These are phyloP conservation scores for Kwoniella sp. DNA, from an alignment of 768 basidiomycete species.

Conservation along the genomic window DNA sequence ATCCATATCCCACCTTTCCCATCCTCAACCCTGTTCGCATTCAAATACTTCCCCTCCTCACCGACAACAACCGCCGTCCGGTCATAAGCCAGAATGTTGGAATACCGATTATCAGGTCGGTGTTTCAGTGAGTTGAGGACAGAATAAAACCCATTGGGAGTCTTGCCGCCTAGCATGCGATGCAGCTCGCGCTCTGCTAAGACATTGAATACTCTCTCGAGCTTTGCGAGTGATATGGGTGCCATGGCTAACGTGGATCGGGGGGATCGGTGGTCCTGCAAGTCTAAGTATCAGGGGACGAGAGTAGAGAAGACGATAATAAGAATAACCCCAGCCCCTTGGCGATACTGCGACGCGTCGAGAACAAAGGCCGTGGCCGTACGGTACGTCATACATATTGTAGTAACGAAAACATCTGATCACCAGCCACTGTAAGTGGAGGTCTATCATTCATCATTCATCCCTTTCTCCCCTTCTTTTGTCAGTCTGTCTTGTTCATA, in stretches of 20 bases:
- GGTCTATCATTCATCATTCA: neutral
- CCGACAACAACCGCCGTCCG: slow-evolving; percentile 45
- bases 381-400: no score
- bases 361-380: no score
- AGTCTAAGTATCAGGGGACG: no score
- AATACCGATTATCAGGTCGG: slow-evolving; percentile 44
- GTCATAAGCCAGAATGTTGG: slow-evolving; percentile 52
- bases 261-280: no score
- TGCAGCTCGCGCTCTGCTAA: slow-evolving; percentile 15
- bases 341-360: no score
- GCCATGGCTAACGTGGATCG: slow-evolving; percentile 26
- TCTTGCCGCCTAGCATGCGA: slow-evolving; percentile 5
- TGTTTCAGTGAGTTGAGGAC: slow-evolving; percentile 33
- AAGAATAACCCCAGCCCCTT: slow-evolving; percentile 7
- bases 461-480: no score
- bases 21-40: slow-evolving; percentile 54
- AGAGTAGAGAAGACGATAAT: slow-evolving; percentile 34
- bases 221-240: slow-evolving; percentile 36
- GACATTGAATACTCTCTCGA: slow-evolving; percentile 11
- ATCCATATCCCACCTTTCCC: slow-evolving; percentile 51
- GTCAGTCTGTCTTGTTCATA: neutral
- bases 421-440: no score
- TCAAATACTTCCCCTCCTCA: slow-evolving; percentile 45
- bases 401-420: no score
- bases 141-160: slow-evolving; percentile 41